Conservation (phyloP, 148 eudicot species). For the Camellia lanceoleosa region DNA sequence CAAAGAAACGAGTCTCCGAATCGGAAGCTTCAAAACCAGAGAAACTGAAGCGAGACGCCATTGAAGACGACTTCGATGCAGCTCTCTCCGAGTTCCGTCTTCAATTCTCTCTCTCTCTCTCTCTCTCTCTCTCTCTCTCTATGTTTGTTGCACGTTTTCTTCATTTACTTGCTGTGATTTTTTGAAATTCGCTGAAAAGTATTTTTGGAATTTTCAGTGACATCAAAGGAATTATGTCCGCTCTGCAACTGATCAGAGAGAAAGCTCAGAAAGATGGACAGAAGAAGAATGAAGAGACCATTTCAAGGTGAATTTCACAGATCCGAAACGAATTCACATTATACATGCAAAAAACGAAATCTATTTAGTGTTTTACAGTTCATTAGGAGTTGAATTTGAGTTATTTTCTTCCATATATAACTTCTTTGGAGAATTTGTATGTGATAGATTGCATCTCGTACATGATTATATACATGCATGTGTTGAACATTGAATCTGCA, state of each 20-base stretch:
- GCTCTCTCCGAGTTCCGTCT: slow-evolving; percentile 46
- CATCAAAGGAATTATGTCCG: slow-evolving; percentile 73
- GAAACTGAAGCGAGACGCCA: slow-evolving; percentile 37
- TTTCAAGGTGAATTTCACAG: slow-evolving; percentile 51
- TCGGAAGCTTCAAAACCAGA: slow-evolving; percentile 36
- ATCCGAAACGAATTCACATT: neutral
- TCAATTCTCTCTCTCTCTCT: neutral
- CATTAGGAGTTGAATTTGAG: neutral
- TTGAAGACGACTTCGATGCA: slow-evolving; percentile 55
- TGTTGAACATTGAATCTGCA: neutral
- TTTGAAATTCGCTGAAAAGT: neutral
- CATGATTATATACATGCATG: neutral
- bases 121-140: neutral
- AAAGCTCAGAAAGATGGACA: slow-evolving; percentile 75
- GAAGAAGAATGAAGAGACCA: slow-evolving; percentile 85
- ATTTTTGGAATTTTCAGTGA: slow-evolving; percentile 50
- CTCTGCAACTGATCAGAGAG: slow-evolving; percentile 67
- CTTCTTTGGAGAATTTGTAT: neutral
- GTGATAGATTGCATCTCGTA: neutral
- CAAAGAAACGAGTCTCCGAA: slow-evolving; percentile 38
- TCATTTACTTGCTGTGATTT: neutral
- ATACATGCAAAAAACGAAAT: too few species aligned
- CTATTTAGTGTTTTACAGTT: neutral
- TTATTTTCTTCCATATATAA: too few species aligned
- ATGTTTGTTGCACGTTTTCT: neutral